Conservation (phyloP, 2,329 filamentous ascomycete genomes). For the Podosphaera fusca region DNA sequence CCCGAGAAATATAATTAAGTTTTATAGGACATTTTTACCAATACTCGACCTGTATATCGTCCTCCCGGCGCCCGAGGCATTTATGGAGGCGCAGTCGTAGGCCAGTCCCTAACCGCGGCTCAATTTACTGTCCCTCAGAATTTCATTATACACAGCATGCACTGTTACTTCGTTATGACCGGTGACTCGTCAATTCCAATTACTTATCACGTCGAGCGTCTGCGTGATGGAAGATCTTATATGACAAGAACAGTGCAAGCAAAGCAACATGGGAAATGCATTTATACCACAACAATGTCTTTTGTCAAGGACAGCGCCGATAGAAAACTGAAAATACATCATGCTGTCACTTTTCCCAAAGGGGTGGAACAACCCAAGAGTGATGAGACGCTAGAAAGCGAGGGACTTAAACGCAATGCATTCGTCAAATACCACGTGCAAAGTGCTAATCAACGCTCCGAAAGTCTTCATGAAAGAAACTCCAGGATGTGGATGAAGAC, state of each 20-base stretch:
- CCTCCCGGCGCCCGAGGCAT: slow-evolving; percentile 80
- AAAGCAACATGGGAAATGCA: slow-evolving; percentile 62
- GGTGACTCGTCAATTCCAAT: slow-evolving; percentile 69
- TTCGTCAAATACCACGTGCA: slow-evolving; percentile 34
- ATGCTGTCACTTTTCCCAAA: slow-evolving; percentile 37
- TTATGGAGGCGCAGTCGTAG: slow-evolving; percentile 82
- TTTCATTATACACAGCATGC: slow-evolving; percentile 84
- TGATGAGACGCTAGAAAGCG: slow-evolving; percentile 17
- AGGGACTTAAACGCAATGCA: slow-evolving; percentile 18
- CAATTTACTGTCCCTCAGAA: slow-evolving; percentile 62
- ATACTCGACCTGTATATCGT: slow-evolving; percentile 77
- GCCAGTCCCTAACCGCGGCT: slow-evolving; percentile 70
- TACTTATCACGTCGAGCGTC: slow-evolving; percentile 83
- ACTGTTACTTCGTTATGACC: slow-evolving; percentile 95
- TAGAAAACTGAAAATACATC: slow-evolving; percentile 30
- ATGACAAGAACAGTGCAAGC: slow-evolving; percentile 92
- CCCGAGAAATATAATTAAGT: slow-evolving; percentile 2
- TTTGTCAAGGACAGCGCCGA: slow-evolving; percentile 49
- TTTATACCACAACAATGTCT: slow-evolving; percentile 88
- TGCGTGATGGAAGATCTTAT: slow-evolving; percentile 75
- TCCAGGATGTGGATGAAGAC: slow-evolving; percentile 55
- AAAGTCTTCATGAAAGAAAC: slow-evolving; percentile 39
- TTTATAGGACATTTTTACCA: slow-evolving; percentile 69
- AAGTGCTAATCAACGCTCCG: slow-evolving; percentile 27
- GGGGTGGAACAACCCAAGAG: slow-evolving; percentile 20